Conservation (phyloP, 225 moss, liverwort and hornwort species). For the Neckera pumila region DNA sequence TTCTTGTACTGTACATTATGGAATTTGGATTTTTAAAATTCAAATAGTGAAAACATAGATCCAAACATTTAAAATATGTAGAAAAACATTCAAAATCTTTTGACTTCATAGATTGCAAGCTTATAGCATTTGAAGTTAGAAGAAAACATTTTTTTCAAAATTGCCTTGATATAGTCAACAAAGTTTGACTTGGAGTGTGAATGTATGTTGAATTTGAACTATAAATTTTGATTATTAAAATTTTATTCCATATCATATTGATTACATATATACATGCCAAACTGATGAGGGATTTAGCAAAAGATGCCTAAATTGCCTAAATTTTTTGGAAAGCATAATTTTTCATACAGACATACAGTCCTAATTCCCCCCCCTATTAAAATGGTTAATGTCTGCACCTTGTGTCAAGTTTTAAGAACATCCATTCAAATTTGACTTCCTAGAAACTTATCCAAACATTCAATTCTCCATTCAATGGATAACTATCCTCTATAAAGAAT, state of each 20-base stretch:
- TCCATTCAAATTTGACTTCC: not conserved
- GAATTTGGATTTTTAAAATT: not conserved
- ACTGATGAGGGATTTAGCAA: not conserved
- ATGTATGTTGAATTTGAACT: not conserved
- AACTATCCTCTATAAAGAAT: not conserved
- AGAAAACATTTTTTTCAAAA: not conserved
- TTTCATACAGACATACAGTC: not conserved
- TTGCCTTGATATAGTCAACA: not conserved
- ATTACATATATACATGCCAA: not conserved
- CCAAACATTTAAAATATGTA: not conserved
- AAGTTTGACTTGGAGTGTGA: not conserved
- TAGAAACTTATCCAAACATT: not conserved
- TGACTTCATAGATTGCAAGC: not conserved
- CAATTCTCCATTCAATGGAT: not conserved
- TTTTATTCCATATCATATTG: not conserved
- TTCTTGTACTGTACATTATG: not conserved
- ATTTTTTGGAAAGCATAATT: rapidly evolving
- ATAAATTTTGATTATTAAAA: not conserved
- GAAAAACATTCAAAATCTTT: not conserved
- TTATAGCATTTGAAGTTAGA: not conserved
- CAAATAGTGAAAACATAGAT: not conserved
- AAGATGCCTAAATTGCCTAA: rapidly evolving
- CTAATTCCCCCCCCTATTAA: too few relatives aligned
- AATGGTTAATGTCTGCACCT: rapidly evolving
- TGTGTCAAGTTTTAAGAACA: not conserved